Conservation (phyloP, 257 asterid species). For the Catharanthus roseus region DNA sequence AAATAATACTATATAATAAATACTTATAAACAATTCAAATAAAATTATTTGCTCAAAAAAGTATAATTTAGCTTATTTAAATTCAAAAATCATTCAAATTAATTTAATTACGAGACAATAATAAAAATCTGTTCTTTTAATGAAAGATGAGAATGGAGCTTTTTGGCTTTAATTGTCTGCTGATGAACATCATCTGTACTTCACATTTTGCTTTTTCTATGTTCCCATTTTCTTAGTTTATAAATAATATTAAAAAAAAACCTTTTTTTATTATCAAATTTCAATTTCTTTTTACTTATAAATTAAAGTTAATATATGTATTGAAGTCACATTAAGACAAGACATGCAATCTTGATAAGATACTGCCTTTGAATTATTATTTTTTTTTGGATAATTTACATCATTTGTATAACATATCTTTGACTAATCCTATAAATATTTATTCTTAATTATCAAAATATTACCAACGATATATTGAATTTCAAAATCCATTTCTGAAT, state of each 20-base stretch:
- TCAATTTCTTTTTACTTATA: neutral
- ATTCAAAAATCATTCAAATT: too few relatives aligned
- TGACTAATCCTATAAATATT: too few relatives aligned
- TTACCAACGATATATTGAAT: too few relatives aligned
- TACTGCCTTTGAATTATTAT: neutral
- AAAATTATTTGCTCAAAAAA: too few relatives aligned
- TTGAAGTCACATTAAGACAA: neutral
- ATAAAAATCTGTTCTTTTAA: neutral
- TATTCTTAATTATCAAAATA: too few relatives aligned
- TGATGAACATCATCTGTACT: slow-evolving; percentile 1
- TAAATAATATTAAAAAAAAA: too few relatives aligned
- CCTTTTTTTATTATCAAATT: neutral
- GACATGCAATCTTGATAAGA: slow-evolving; percentile 11
- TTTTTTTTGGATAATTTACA: neutral
- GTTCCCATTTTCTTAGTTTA: slow-evolving; percentile 4
- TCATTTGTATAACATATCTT: too few relatives aligned
- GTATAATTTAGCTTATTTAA: too few relatives aligned
- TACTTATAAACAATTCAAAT: too few relatives aligned
- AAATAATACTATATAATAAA: too few relatives aligned
- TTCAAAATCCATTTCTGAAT: too few relatives aligned
- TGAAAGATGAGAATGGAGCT: neutral
- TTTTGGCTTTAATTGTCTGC: slow-evolving; percentile 7
- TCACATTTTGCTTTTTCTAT: neutral
- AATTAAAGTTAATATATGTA: neutral
- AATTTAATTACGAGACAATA: too few relatives aligned